Base-by-base conservation (phyloP, 1,284 basidiomycete genomes). In the Ustilago esculenta region DNA sequence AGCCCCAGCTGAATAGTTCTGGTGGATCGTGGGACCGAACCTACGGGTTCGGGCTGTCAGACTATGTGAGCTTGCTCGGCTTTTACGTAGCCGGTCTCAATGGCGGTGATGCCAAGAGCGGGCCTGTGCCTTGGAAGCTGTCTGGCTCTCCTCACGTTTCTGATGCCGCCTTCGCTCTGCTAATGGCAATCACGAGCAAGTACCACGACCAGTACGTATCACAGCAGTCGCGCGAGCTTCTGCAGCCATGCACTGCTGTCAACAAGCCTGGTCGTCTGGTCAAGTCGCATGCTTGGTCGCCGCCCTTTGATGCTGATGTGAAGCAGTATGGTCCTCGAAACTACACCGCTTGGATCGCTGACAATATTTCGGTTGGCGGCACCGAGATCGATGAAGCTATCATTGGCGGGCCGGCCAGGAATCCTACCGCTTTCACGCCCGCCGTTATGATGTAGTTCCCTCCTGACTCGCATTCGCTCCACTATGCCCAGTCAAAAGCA, bases 11-110 rank as follows among this genome's bases (percentile, higher is more conserved):
- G 23, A 57, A 58, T 48, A 65, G 50, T 14, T 50, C 58, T 9
- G 61, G 54, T 27, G 61, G 61, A 3, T 49, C 54, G 11, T 65
- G 61, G 61, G 61, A 58, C 8, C 54, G 61, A 21, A 65, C 54
- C 4, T 65, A 65, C 23, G 61, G 61, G 0, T 58, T 65, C n/a
- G 53, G 50, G 14, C 35, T 65, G 21, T 53, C 53, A 7, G 49
- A 53, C 50, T 65, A 58, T 18, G 55, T 58, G 33, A 57, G 49
- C 25, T 45, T 65, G 44, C 40, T 65, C 32, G 61, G 54, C n/a
- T 65, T 53, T 25, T 65, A 52, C 41, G 49, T 49, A 3, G 54
- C 54, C 14, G 61, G 49, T 20, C 17, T 65, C 25, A 33, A 41
- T 27, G 43, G 41, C 7, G 53, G 29, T 14, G n/a, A 37, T 32